phyloP scores from a whole-genome alignment of 768 basidiomycete species.

The Lentinula lateritia region DNA sequence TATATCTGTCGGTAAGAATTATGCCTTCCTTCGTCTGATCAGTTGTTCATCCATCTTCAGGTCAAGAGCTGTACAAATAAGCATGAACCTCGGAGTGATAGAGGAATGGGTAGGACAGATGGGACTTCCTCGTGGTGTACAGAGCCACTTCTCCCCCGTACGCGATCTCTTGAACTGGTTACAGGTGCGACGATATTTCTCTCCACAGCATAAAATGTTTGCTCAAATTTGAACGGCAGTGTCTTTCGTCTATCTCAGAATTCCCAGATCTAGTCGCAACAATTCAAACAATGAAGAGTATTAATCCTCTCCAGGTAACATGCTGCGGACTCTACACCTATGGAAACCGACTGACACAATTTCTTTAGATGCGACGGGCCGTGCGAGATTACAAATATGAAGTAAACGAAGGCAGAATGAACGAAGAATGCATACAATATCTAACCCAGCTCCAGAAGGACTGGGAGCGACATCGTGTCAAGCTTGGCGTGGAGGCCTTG shows the following conservation, averaged over 20 bases:
- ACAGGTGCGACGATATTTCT: constrained; percentile 43
- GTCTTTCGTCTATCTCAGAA: constrained; percentile 80
- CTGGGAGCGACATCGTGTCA: constrained; percentile 91
- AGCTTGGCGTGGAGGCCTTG: constrained; percentile 78
- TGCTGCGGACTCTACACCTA: not conserved
- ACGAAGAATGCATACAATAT: constrained; percentile 93
- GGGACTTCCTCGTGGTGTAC: constrained; percentile 74
- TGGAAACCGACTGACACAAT: not conserved
- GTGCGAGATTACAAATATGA: constrained; percentile 93
- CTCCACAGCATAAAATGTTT: not conserved
- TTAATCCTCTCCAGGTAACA: constrained; percentile 88
- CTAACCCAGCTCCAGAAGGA: constrained; percentile 93
- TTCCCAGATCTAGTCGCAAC: constrained; percentile 87
- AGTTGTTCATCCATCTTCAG: constrained; percentile 26
- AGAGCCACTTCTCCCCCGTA: constrained; percentile 78
- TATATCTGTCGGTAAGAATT: constrained; percentile 76
- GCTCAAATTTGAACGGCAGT: constrained; percentile 34
- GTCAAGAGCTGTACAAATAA: constrained; percentile 84
- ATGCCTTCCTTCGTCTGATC: not conserved
- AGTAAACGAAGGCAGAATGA: constrained; percentile 88
- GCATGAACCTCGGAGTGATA: constrained; percentile 75
- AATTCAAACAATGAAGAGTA: constrained; percentile 77
- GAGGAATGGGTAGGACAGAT: constrained; percentile 90
- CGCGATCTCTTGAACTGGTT: constrained; percentile 83
- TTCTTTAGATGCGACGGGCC: constrained; percentile 81